Conservation (phyloP, 2,329 filamentous ascomycete genomes). For the Tolypocladium nubicola region DNA sequence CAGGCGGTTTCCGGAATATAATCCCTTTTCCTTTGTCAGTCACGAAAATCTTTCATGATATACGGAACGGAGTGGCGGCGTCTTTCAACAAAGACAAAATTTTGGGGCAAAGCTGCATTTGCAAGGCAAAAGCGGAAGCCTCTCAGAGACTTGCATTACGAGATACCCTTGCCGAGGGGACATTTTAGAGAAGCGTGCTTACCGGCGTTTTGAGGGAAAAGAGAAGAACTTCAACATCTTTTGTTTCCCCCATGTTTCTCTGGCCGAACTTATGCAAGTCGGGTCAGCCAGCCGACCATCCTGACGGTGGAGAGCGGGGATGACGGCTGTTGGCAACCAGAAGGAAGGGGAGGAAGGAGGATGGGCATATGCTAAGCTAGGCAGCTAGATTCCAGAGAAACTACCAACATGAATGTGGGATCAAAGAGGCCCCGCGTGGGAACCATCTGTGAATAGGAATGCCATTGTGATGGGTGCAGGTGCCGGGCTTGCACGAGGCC, state of each 20-base stretch:
- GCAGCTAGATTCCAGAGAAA: slow-evolving; percentile 5
- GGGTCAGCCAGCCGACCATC: slow-evolving; percentile 14
- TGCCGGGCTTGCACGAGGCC: background rate
- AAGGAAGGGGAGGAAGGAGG: background rate
- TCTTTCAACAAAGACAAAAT: slow-evolving; percentile 37
- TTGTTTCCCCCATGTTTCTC: slow-evolving; percentile 28
- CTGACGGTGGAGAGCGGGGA: background rate
- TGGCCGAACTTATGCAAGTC: slow-evolving; percentile 28
- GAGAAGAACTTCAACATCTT: slow-evolving; percentile 40
- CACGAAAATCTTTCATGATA: slow-evolving; percentile 18
- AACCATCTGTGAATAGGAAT: background rate
- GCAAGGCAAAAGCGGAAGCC: slow-evolving; percentile 18
- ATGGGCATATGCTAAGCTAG: background rate
- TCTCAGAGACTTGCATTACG: slow-evolving; percentile 27
- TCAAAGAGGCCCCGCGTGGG: background rate
- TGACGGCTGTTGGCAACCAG: background rate
- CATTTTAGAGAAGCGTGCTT: slow-evolving; percentile 19
- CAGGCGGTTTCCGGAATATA: slow-evolving; percentile 22
- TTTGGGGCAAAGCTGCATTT: slow-evolving; percentile 25
- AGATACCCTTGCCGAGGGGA: slow-evolving; percentile 27
- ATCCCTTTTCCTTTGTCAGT: slow-evolving; percentile 7
- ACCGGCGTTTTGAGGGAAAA: slow-evolving; percentile 31
- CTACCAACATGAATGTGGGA: background rate
- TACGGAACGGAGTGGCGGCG: slow-evolving; percentile 26
- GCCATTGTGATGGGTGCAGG: background rate